Evolutionary conservation across 2,329 filamentous ascomycete genomes (phyloP), one percentile per base, ranked within the genome.

Genomic region (Sporothrix brasiliensis): DNA sequence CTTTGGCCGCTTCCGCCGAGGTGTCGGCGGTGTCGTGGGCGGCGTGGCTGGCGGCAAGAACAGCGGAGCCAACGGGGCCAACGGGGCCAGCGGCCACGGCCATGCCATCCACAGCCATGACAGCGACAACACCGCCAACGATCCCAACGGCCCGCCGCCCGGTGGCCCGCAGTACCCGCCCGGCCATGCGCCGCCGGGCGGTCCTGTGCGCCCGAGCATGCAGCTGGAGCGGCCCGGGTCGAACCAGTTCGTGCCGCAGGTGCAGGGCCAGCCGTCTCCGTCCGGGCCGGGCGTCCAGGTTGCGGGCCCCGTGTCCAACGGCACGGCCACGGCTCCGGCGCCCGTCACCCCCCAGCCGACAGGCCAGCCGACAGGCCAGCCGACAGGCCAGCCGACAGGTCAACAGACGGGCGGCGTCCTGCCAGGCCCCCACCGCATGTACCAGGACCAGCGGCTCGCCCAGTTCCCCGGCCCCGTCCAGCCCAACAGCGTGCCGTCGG

Each of bases 121-220:
- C 30, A 39, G 3, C 14, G 44, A 34, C 41, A 19, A 27, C 50
- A 16, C 34, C n/a, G 47, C 4, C 39, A 53, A 72, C 27, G 75
- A 77, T 9, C 65, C 72, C 3, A 71, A 67, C 2, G 74, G 72
- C 13, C 73, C 74, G 2, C 75, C 76, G 14, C 76, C 76, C 0
- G 76, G 76, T 24, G 76, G 76, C 4, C 76, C 76, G 10, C 72
- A 72, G 53, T 76, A 74, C 39, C 71, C 70, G 1, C 49, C 50
- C 13, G 71, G 69, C 24, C 21, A 56, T 21, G 41, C 34, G 1
- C 66, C 53, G n/a, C 66, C 66, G 4, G 63, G 67, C n/a, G 49
- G 65, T 44, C 21, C 69, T n/a, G 5, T 61, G 44, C 70, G 70
- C 21, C 52, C 74, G 3, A 69, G 73, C 49, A 39, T 72, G 19